Evolutionary conservation across 768 basidiomycete genomes (phyloP).

Genomic region (Termitomyces sp.): DNA sequence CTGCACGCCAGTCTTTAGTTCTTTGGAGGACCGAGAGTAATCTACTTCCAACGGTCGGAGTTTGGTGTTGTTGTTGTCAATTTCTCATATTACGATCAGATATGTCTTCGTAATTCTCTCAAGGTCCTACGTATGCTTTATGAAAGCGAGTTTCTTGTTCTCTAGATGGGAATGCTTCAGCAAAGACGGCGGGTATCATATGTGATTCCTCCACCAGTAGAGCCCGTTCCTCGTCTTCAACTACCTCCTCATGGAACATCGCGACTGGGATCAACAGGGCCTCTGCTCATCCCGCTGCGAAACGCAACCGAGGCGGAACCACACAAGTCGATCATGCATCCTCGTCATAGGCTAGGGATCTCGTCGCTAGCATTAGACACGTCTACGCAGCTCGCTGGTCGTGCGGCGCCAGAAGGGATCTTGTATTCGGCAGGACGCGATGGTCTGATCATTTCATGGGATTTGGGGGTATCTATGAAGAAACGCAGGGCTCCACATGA

Average conservation of each 20-base stretch:
- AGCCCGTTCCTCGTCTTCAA: constrained; percentile 56
- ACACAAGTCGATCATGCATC: constrained; percentile 36
- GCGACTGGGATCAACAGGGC: constrained; percentile 63
- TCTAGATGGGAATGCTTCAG: constrained; percentile 30
- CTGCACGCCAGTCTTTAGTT: neutral
- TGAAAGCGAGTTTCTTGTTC: neutral
- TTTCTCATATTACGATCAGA: neutral
- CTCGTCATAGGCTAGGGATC: constrained; percentile 84
- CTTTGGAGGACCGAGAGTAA: neutral
- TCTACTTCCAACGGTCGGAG: neutral
- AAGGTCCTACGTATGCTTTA: neutral
- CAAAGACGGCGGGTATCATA: constrained; percentile 77
- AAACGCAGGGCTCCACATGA: constrained; percentile 29
- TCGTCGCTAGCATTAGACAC: constrained; percentile 84
- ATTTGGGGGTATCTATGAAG: constrained; percentile 65
- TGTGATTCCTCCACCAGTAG: constrained; percentile 70
- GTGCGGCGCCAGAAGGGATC: constrained; percentile 72
- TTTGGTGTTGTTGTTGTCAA: neutral
- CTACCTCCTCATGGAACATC: constrained; percentile 63
- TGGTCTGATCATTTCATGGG: constrained; percentile 86
- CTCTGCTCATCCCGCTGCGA: constrained; percentile 49
- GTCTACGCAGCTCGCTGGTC: constrained; percentile 69
- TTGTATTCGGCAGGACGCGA: constrained; percentile 88
- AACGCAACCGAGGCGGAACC: constrained; percentile 17
- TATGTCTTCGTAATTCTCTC: neutral